These are phyloP conservation scores for Linnemannia zychae DNA, from an alignment of 192 early-diverging fungal genomes.

Conservation along the genomic window DNA sequence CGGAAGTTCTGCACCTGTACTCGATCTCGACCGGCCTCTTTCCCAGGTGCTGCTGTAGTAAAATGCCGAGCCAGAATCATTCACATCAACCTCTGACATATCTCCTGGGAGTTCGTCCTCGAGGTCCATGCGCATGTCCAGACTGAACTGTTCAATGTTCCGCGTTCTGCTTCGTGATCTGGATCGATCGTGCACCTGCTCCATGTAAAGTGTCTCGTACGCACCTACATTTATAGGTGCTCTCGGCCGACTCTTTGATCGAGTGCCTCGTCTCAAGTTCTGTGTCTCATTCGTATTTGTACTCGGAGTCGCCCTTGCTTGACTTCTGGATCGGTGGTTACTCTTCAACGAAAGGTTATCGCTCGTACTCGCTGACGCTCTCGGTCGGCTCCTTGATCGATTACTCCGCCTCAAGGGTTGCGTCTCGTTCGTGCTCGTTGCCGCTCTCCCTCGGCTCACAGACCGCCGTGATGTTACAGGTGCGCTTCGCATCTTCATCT, in stretches of 20 bases:
- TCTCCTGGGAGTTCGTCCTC: not conserved
- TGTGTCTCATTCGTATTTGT: not conserved
- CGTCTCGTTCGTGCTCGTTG: not conserved
- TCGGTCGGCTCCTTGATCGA: not conserved
- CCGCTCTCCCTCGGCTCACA: not conserved
- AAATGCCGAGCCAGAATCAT: not conserved
- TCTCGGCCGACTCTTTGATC: not conserved
- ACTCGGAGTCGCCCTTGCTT: not conserved
- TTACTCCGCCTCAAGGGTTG: not conserved
- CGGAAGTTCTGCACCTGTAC: not conserved
- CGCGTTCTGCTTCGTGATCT: not conserved
- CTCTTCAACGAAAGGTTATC: not conserved
- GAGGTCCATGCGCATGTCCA: not conserved
- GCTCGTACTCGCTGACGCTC: not conserved
- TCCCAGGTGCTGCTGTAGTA: not conserved
- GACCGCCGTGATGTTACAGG: not conserved
- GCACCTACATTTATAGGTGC: not conserved
- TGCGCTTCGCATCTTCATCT: not conserved
- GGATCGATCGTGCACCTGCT: not conserved
- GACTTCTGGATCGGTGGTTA: not conserved
- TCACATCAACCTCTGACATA: not conserved
- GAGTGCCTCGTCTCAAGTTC: not conserved
- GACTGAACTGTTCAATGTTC: not conserved
- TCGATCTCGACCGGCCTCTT: not conserved
- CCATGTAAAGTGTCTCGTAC: not conserved